Percentiles rank a stretch among this genome's conserved stretches.
Conservation (phyloP, 768 basidiomycete genomes). For the Podaxis mareebaensis region DNA sequence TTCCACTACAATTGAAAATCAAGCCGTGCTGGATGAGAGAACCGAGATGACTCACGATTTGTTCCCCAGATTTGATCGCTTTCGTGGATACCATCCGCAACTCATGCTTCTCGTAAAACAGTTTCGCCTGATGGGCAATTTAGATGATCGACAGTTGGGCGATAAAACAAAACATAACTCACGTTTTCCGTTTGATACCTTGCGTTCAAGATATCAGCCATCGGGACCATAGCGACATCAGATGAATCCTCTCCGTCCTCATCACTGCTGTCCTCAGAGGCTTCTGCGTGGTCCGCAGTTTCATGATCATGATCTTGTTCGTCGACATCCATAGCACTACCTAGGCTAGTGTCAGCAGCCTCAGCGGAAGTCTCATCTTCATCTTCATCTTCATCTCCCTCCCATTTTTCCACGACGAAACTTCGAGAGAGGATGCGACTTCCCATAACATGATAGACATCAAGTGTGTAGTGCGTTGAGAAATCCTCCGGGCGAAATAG, state of each 20-base stretch:
- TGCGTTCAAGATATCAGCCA: slow-evolving; percentile 97
- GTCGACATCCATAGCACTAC: slow-evolving; percentile 46
- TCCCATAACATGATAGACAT: slow-evolving; percentile 85
- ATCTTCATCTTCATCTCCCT: slow-evolving; percentile 34
- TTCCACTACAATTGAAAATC: slow-evolving; percentile 64
- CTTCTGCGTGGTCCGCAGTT: slow-evolving; percentile 41
- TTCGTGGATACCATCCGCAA: slow-evolving; percentile 84
- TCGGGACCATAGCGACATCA: slow-evolving; percentile 88
- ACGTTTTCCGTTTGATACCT: slow-evolving; percentile 85
- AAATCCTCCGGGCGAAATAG: slow-evolving; percentile 62
- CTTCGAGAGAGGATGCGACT: slow-evolving; percentile 91
- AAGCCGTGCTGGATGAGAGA: slow-evolving; percentile 15
- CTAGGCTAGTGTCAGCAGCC: slow-evolving; percentile 32
- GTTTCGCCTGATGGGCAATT: slow-evolving; percentile 59
- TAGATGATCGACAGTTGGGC: background rate
- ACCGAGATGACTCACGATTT: slow-evolving; percentile 65
- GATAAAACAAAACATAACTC: slow-evolving; percentile 26
- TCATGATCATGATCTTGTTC: slow-evolving; percentile 25
- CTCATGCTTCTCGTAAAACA: slow-evolving; percentile 74
- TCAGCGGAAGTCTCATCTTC: slow-evolving; percentile 25
- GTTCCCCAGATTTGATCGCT: slow-evolving; percentile 72
- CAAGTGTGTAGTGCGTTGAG: slow-evolving; percentile 58
- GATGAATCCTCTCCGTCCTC: slow-evolving; percentile 55
- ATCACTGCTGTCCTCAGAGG: slow-evolving; percentile 33
- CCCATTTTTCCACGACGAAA: slow-evolving; percentile 76